A percentile compares a stretch with the other conserved stretches of the same genome.
These are phyloP conservation scores for Serpula lacrymans DNA, from an alignment of 768 basidiomycete genomes.

Conservation along the genomic window DNA sequence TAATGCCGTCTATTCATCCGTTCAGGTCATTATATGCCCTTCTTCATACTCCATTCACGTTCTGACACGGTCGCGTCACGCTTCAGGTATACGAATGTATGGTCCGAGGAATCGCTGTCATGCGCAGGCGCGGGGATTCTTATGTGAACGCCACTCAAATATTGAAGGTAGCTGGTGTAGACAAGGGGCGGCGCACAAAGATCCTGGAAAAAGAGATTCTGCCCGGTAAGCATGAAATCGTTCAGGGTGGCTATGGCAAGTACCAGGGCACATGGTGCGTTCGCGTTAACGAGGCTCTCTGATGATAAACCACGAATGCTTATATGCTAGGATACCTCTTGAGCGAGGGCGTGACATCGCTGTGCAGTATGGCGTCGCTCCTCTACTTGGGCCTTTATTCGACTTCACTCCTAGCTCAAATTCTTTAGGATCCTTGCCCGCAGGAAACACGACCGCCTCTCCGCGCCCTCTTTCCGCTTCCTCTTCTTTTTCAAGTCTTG, in stretches of 20 bases:
- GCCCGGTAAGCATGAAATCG: constrained; percentile 94
- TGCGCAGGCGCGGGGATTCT: constrained; percentile 92
- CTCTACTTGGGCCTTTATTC: constrained; percentile 85
- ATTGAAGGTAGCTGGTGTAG: constrained; percentile 96
- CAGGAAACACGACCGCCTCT: constrained; percentile 42
- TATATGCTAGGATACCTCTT: constrained; percentile 79
- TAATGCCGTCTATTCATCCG: constrained; percentile 90
- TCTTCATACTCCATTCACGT: neutral
- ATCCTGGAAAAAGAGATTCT: constrained; percentile 96
- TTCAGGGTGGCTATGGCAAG: constrained; percentile 98
- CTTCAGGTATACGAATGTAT: constrained; percentile 93
- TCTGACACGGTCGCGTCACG: constrained; percentile 16
- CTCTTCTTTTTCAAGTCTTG: constrained; percentile 59
- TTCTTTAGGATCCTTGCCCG: constrained; percentile 66
- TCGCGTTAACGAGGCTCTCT: constrained; percentile 1
- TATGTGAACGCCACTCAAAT: constrained; percentile 99
- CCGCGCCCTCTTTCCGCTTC: constrained; percentile 67
- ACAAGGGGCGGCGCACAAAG: constrained; percentile 95
- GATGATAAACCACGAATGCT: constrained; percentile 1
- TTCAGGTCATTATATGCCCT: constrained; percentile 51
- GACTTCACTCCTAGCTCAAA: constrained; percentile 83
- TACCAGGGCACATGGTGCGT: constrained; percentile 97
- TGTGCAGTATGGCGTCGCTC: constrained; percentile 85
- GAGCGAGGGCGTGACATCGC: constrained; percentile 93
- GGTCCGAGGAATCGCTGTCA: constrained; percentile 97